Evolutionary conservation across 1,139 yeast species (phyloP).

Genomic region (Candida gigantensis): DNA sequence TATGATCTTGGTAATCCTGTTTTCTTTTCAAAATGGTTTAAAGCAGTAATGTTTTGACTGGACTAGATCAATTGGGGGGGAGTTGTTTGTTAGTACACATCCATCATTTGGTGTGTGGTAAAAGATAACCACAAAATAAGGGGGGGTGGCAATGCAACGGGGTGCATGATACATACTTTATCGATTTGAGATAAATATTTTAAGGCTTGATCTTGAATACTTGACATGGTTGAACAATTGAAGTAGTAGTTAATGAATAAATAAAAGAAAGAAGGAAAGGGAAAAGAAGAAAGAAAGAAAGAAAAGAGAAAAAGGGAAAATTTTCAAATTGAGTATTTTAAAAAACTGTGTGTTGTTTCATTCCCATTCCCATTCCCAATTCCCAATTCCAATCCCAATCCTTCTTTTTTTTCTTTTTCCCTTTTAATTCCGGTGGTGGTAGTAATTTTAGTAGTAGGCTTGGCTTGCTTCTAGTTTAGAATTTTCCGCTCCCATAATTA

Average conservation of each 20-base stretch:
- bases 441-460: too few species aligned
- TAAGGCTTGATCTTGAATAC: conserved; percentile 28
- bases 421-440: too few species aligned
- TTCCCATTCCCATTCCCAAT: too few species aligned
- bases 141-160: too few species aligned
- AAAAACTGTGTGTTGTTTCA: not conserved
- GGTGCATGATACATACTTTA: conserved; percentile 24
- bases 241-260: too few species aligned
- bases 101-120: not conserved
- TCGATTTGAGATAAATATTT: conserved; percentile 30
- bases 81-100: not conserved
- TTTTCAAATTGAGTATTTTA: not conserved
- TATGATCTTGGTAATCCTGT: conserved; percentile 89
- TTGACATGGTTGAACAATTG: conserved; percentile 24
- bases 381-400: too few species aligned
- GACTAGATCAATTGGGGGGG: conserved; percentile 24
- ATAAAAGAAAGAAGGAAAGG: conserved; percentile 1
- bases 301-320: conserved; percentile 1
- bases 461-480: too few species aligned
- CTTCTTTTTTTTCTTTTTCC: too few species aligned
- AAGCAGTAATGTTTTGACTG: conserved; percentile 28
- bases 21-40: conserved; percentile 59
- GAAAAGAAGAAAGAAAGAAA: conserved; percentile 1
- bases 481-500: too few species aligned
- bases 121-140: not conserved